Evolutionary conservation across 73 alveolate genomes (phyloP).

Genomic region (Paramecium primaurelia): DNA sequence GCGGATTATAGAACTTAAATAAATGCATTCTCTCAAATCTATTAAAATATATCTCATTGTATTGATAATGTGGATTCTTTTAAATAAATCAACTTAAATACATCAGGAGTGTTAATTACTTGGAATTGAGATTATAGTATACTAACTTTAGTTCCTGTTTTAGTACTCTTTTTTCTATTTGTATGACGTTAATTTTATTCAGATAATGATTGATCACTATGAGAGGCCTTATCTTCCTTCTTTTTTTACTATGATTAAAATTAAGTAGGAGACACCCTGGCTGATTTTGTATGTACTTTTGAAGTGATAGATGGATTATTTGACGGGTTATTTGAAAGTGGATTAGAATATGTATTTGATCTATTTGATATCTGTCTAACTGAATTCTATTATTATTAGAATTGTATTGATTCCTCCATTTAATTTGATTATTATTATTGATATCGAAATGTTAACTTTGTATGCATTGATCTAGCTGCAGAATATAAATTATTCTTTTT

Average conservation of each 20-base stretch:
- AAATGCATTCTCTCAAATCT: slow-evolving; percentile 36
- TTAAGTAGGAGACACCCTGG: slow-evolving; percentile 19
- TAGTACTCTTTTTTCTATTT: slow-evolving; percentile 37
- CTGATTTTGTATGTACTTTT: neutral
- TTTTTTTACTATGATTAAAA: neutral
- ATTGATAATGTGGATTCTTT: neutral
- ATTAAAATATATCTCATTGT: neutral
- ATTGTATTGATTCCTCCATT: neutral
- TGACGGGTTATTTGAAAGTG: neutral
- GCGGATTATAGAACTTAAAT: neutral
- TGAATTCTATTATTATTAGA: neutral
- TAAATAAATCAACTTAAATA: neutral
- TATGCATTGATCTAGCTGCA: slow-evolving; percentile 25
- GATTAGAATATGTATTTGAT: slow-evolving; percentile 44
- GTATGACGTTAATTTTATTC: neutral
- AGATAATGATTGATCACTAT: slow-evolving; percentile 37
- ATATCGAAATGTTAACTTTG: slow-evolving; percentile 16
- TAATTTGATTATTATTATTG: neutral
- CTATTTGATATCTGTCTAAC: slow-evolving; percentile 3
- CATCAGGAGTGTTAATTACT: slow-evolving; percentile 13
- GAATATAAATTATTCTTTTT: neutral
- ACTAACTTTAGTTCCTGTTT: slow-evolving; percentile 46
- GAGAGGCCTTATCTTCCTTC: neutral
- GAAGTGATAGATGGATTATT: neutral
- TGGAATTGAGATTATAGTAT: slow-evolving; percentile 16